These are phyloP conservation scores for Apiospora aurea DNA, from an alignment of 2,329 filamentous ascomycete species.

Conservation along the genomic window DNA sequence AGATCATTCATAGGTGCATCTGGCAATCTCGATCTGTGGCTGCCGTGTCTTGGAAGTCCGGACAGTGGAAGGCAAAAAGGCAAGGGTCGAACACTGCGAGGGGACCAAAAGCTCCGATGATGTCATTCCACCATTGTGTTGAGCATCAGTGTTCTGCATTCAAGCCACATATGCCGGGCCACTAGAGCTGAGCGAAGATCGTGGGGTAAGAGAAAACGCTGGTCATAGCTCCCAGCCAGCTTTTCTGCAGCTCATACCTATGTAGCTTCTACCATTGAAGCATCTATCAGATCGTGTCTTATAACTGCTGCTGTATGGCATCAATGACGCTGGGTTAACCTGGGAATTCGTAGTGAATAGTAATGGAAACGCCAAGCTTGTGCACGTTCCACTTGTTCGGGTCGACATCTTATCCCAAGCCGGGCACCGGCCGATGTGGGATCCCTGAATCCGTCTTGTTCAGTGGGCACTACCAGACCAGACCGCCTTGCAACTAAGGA, in stretches of 20 bases:
- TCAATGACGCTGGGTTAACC: not conserved
- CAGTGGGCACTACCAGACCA: not conserved
- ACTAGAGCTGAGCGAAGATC: not conserved
- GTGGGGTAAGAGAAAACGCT: not conserved
- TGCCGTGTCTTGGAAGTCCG: slow-evolving; percentile 10
- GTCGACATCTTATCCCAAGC: not conserved
- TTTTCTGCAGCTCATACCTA: not conserved
- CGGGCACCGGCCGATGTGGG: not conserved
- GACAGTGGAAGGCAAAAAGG: not conserved
- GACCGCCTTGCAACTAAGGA: not conserved
- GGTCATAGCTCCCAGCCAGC: not conserved
- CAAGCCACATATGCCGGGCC: slow-evolving; percentile 10
- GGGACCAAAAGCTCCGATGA: slow-evolving; percentile 25
- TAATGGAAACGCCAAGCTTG: not conserved
- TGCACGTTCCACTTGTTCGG: not conserved
- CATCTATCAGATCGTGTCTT: not conserved
- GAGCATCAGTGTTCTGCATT: not conserved
- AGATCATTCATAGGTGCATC: not conserved
- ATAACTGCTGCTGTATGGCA: not conserved
- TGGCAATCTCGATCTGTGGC: slow-evolving; percentile 23
- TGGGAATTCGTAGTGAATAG: not conserved
- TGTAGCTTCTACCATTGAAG: not conserved
- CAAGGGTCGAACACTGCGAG: not conserved
- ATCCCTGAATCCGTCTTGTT: not conserved
- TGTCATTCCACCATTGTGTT: slow-evolving; percentile 18